phyloP scores from a whole-genome alignment of 345 rosid species.

The Eucalyptus coolabah region DNA sequence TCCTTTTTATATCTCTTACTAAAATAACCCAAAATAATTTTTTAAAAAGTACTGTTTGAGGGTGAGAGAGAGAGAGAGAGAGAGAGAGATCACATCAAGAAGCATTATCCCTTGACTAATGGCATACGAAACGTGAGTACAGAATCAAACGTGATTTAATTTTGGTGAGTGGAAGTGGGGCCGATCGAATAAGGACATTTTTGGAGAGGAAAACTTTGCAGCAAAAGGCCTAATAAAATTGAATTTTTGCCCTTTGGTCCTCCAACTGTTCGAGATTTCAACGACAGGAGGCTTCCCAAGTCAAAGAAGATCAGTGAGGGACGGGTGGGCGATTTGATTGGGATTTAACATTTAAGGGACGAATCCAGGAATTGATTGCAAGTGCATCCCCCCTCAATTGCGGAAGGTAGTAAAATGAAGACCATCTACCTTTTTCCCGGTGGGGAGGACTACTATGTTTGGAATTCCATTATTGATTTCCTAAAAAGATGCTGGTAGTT shows the following conservation, averaged over 20 bases:
- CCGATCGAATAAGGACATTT: not conserved
- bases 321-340: not conserved
- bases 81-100: not conserved
- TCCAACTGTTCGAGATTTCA: not conserved
- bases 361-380: not conserved
- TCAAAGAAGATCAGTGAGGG: not conserved
- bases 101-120: not conserved
- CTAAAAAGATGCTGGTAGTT: not conserved
- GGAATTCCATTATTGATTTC: not conserved
- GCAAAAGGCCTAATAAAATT: not conserved
- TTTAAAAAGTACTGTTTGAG: not conserved
- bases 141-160: not conserved
- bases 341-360: not conserved
- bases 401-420: not conserved
- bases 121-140: not conserved
- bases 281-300: not conserved
- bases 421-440: not conserved
- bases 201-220: not conserved
- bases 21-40: not conserved
- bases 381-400: not conserved
- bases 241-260: not conserved
- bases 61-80: not conserved
- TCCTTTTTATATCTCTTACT: not conserved
- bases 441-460: not conserved
- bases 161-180: not conserved